Evolutionary conservation across 1,284 basidiomycete species (phyloP).

Genomic region (Trametes versicolor): DNA sequence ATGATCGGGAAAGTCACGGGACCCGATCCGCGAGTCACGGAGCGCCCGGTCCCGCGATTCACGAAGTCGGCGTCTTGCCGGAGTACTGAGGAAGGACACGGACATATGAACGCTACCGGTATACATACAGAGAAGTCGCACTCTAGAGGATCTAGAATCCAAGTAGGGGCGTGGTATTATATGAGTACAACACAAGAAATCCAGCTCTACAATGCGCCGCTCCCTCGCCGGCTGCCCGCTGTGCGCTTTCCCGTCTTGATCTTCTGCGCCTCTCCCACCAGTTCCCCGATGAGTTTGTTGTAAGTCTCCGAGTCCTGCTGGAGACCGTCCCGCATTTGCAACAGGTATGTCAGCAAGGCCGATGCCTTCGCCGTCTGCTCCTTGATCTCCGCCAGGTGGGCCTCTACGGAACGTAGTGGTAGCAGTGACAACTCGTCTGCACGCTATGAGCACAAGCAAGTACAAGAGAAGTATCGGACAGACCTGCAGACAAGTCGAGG

Average conservation of each 20-base stretch:
- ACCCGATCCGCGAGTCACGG: background rate
- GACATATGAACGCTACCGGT: too few species aligned
- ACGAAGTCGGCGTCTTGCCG: background rate
- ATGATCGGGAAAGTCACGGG: slow-evolving; percentile 28
- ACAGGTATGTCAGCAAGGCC: slow-evolving; percentile 77
- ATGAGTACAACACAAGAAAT: slow-evolving; percentile 20
- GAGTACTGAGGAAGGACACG: too few species aligned
- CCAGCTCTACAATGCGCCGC: slow-evolving; percentile 47
- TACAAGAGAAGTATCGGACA: slow-evolving; percentile 31
- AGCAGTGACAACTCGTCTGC: slow-evolving; percentile 78
- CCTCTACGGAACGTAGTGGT: slow-evolving; percentile 72
- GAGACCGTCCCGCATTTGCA: slow-evolving; percentile 85
- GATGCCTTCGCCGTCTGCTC: slow-evolving; percentile 79
- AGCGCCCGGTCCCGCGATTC: slow-evolving; percentile 9
- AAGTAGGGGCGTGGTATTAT: slow-evolving; percentile 1
- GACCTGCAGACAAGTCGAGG: slow-evolving; percentile 76
- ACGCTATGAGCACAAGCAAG: background rate
- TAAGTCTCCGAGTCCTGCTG: slow-evolving; percentile 91
- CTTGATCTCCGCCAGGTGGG: slow-evolving; percentile 72
- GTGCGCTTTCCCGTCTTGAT: slow-evolving; percentile 67
- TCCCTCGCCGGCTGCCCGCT: slow-evolving; percentile 61
- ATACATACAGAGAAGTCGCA: too few species aligned
- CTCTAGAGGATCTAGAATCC: background rate
- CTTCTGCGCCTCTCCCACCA: slow-evolving; percentile 86
- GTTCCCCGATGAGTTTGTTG: slow-evolving; percentile 81